A percentile compares a stretch with the other conserved stretches of the same genome.
Conservation (phyloP, 257 asterid genomes). For the Cordia subcordata region DNA sequence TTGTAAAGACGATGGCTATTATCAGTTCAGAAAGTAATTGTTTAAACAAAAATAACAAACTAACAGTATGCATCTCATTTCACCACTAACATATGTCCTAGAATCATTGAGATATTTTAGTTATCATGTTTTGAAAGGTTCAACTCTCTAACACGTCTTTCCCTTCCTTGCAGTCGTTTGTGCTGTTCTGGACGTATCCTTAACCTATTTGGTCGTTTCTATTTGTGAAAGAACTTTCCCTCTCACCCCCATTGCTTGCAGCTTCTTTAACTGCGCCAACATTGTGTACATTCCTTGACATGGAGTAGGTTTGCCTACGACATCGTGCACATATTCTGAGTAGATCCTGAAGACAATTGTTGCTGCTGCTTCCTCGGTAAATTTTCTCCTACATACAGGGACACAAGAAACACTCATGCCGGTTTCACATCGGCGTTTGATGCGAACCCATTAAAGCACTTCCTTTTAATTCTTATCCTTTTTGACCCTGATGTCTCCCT, state of each 20-base stretch:
- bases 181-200: slow-evolving; percentile 99
- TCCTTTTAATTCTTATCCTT: neutral
- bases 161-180: slow-evolving; percentile 79
- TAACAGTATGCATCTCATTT: too few relatives aligned
- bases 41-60: too few relatives aligned
- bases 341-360: slow-evolving; percentile 7
- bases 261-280: neutral
- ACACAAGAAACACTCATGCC: too few relatives aligned
- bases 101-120: too few relatives aligned
- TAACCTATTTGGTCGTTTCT: slow-evolving; percentile 9
- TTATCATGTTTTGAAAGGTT: too few relatives aligned
- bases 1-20: too few relatives aligned
- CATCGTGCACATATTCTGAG: slow-evolving; percentile 85
- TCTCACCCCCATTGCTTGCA: neutral
- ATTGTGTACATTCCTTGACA: slow-evolving; percentile 46
- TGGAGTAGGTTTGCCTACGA: slow-evolving; percentile 76
- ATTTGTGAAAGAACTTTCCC: neutral
- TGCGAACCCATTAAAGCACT: neutral
- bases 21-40: too few relatives aligned
- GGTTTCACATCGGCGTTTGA: too few relatives aligned
- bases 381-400: too few relatives aligned
- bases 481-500: neutral
- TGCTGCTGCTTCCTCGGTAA: neutral
- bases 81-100: too few relatives aligned
- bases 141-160: too few relatives aligned